Evolutionary conservation across 306 rosid species (phyloP), one percentile per base, ranked within the genome.

Genomic region (Malus fusca): DNA sequence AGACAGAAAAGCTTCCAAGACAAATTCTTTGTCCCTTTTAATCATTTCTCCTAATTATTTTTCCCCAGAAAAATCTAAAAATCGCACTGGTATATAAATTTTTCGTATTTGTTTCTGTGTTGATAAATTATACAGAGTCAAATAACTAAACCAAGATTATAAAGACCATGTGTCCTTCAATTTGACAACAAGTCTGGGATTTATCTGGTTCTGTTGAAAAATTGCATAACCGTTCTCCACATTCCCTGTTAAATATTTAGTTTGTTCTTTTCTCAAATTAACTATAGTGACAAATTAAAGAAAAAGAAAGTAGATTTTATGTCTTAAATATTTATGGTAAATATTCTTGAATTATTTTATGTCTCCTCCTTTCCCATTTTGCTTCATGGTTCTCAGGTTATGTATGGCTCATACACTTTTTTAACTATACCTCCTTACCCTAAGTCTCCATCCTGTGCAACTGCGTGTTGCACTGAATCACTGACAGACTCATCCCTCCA

Each of bases 401-500:
- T 68, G 82, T 22, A 77, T 68, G 82, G 73, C 11, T 19, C 18
- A 65, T 40, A 4, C 43, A 53, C 30, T 70, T 66, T 78, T 71
- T 69, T 30, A 25, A 71, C 40, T 13, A 25, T 6, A 76, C 48
- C 66, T 51, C 25, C 53, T 56, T 56, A 37, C 53, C 40, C 23
- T 3, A 48, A 56, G 69, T 30, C 33, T 30, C 60, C 60, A 28
- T 56, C 68, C 31, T n/a, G 48, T 60, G 63, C 88, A 80, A 81
- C 85, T 79, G 28, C 90, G 83, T 84, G 87, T 83, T 76, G 25
- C 66, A 78, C 82, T 80, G 15, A 82, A 87, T 83, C 79, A 80
- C 78, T 78, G 15, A 82, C 88, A 84, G 77, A 80, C 75, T 74
- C 72, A 43, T 28, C 55, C 66, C 10, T 6, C 69, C 77, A 17